Percentiles rank a stretch among this genome's conserved stretches.
phyloP scores from a whole-genome alignment of 768 basidiomycete genomes.

The Kondoa malvinella region DNA sequence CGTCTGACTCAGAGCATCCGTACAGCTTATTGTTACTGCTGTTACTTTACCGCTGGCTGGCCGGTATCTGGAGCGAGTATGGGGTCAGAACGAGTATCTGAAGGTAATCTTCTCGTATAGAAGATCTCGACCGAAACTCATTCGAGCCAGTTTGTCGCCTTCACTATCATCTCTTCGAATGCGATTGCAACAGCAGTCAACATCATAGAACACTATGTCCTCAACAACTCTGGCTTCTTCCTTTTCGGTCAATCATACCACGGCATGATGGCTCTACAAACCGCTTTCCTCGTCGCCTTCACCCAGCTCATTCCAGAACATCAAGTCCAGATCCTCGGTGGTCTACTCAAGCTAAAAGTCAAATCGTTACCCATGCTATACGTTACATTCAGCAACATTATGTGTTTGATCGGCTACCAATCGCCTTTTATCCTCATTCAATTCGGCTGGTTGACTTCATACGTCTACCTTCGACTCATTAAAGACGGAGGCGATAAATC shows the following conservation, averaged over 20 bases:
- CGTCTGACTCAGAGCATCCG: constrained; percentile 4
- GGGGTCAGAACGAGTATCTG: constrained; percentile 43
- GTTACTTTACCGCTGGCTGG: constrained; percentile 63
- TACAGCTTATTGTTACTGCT: constrained; percentile 58
- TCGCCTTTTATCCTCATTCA: constrained; percentile 85
- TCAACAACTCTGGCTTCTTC: constrained; percentile 20
- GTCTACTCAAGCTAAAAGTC: constrained; percentile 59
- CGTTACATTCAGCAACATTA: constrained; percentile 69
- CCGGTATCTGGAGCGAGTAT: constrained; percentile 81
- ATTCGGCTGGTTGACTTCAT: constrained; percentile 95
- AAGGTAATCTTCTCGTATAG: constrained; percentile 6
- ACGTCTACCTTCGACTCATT: constrained; percentile 92
- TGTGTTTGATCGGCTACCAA: constrained; percentile 67
- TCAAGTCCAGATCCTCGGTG: constrained; percentile 78
- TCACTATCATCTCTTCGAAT: constrained; percentile 63
- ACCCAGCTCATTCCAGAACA: constrained; percentile 97
- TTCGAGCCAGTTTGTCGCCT: constrained; percentile 41
- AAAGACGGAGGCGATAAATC: constrained; percentile 89
- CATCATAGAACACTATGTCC: constrained; percentile 49
- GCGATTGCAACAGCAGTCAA: constrained; percentile 73
- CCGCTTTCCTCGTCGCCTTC: constrained; percentile 79
- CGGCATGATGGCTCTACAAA: constrained; percentile 81
- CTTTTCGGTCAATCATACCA: constrained; percentile 59
- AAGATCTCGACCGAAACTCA: not conserved
- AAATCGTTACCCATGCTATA: constrained; percentile 93